phyloP scores from a whole-genome alignment of 768 basidiomycete species.

The Lentinula guzmanii region DNA sequence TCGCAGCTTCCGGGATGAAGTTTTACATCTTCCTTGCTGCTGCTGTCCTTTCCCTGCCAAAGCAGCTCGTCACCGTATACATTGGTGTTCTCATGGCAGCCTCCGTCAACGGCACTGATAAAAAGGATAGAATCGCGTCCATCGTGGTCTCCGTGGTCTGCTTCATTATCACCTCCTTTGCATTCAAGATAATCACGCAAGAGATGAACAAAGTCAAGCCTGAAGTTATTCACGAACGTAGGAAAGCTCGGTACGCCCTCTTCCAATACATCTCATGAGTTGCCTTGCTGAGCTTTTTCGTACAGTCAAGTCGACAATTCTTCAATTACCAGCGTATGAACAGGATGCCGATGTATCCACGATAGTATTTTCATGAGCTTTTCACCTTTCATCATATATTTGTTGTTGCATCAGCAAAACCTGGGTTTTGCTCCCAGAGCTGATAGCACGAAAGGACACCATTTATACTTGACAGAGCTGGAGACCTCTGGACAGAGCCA shows the following conservation, averaged over 20 bases:
- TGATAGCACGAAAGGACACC: no score
- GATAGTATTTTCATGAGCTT: no score
- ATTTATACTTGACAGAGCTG: no score
- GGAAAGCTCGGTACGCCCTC: background rate
- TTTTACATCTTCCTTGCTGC: constrained; percentile 27
- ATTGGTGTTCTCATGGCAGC: constrained; percentile 8
- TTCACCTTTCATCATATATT: no score
- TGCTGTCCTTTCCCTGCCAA: constrained; percentile 26
- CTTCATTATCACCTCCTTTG: background rate
- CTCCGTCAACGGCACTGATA: background rate
- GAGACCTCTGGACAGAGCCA: no score
- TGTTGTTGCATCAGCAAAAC: no score
- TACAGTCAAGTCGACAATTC: background rate
- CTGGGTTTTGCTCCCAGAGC: no score
- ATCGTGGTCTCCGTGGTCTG: background rate
- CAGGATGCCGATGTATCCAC: no score
- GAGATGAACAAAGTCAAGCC: background rate
- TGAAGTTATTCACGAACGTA: constrained; percentile 2
- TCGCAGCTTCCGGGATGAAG: constrained; percentile 25
- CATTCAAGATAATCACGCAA: background rate
- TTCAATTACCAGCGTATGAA: no score
- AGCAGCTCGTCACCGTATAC: constrained; percentile 32
- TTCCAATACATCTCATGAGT: background rate
- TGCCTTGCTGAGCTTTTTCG: background rate
- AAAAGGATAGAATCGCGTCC: background rate